Evolutionary conservation across 208 protist genomes (phyloP).

Genomic region (Leishmania martiniquensis): DNA sequence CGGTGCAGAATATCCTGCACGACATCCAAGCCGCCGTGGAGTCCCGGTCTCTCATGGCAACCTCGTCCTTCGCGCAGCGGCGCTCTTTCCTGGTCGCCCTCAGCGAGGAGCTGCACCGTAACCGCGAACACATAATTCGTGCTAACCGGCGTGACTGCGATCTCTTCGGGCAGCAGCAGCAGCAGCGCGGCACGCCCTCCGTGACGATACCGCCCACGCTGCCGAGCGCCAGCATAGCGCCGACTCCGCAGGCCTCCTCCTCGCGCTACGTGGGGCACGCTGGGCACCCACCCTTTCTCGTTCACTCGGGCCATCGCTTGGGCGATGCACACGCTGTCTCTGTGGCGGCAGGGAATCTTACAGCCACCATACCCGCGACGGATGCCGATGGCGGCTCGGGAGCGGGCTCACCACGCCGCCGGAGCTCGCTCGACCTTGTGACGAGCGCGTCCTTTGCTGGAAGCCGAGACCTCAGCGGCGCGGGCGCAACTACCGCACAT

Average conservation of each 20-base stretch:
- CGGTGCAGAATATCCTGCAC: slow-evolving; percentile 39
- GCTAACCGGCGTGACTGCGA: slow-evolving; percentile 56
- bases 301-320: background rate
- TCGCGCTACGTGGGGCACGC: background rate
- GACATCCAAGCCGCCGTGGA: slow-evolving; percentile 56
- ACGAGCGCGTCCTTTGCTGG: too few species aligned
- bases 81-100: slow-evolving; percentile 48
- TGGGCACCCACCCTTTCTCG: background rate
- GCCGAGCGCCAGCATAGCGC: slow-evolving; percentile 11
- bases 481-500: too few species aligned
- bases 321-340: background rate
- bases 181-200: slow-evolving; percentile 31
- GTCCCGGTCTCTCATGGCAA: slow-evolving; percentile 33
- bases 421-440: slow-evolving; percentile 21
- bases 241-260: background rate
- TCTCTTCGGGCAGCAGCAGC: slow-evolving; percentile 43
- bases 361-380: background rate
- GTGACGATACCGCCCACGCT: slow-evolving; percentile 28
- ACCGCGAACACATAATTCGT: slow-evolving; percentile 37
- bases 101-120: slow-evolving; percentile 34
- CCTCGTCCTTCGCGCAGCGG: slow-evolving; percentile 46
- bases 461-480: background rate
- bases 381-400: background rate
- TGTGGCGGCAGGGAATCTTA: background rate
- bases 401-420: slow-evolving; percentile 7